phyloP scores from a whole-genome alignment of 768 basidiomycete genomes.

The Trametes elegans region DNA sequence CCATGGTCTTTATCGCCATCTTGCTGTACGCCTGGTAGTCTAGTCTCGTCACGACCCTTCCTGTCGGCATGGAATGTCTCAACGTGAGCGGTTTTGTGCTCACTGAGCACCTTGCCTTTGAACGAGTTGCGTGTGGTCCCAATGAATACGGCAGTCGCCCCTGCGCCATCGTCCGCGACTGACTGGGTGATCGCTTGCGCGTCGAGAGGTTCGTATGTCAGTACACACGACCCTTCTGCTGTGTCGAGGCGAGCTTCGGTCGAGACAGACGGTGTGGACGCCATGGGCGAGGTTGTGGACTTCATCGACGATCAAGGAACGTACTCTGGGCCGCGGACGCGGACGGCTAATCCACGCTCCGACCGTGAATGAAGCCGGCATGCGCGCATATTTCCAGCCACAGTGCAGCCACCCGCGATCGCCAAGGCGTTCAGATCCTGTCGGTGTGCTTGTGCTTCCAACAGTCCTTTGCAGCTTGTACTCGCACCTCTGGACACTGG shows the following conservation, averaged over 20 bases:
- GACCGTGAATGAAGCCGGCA: background rate
- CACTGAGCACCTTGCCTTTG: slow-evolving; percentile 48
- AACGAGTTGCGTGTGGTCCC: slow-evolving; percentile 87
- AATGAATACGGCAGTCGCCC: slow-evolving; percentile 74
- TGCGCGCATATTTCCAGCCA: background rate
- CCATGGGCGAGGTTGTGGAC: background rate
- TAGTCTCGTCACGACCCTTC: slow-evolving; percentile 62
- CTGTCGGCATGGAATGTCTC: background rate
- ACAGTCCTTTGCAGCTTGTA: background rate
- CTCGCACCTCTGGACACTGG: background rate
- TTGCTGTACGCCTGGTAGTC: slow-evolving; percentile 86
- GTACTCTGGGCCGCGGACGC: background rate
- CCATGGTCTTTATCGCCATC: slow-evolving; percentile 77
- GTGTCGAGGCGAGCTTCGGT: slow-evolving; percentile 42
- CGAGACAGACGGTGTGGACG: slow-evolving; percentile 32
- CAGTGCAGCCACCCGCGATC: background rate
- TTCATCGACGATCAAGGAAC: background rate
- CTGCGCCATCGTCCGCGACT: slow-evolving; percentile 62
- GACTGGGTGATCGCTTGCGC: slow-evolving; percentile 55
- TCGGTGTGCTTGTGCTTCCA: background rate
- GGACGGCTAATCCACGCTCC: background rate
- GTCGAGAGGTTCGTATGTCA: slow-evolving; percentile 62
- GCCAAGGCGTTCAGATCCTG: background rate
- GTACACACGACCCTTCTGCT: slow-evolving; percentile 47
- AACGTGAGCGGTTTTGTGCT: background rate